Percentiles rank a stretch among this genome's conserved stretches.
Evolutionary conservation across 2,329 filamentous ascomycete species (phyloP).

Genomic region (Fusarium camptoceras): DNA sequence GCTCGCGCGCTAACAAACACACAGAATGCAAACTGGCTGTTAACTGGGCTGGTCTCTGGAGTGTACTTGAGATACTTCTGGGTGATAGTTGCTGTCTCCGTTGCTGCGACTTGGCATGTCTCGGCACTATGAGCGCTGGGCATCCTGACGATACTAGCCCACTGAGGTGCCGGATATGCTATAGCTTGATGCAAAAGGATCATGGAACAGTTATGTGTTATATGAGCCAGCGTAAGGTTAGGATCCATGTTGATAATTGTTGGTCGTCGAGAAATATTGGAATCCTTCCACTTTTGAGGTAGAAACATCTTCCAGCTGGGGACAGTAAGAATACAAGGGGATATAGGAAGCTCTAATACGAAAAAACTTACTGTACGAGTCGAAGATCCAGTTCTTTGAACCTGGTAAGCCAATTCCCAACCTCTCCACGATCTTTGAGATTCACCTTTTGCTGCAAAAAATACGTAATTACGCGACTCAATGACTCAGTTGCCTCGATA

Average conservation of each 20-base stretch:
- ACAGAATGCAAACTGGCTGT: constrained; percentile 59
- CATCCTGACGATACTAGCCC: constrained; percentile 46
- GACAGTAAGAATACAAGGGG: rapidly evolving
- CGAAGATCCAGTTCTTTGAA: constrained; percentile 62
- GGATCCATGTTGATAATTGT: constrained; percentile 57
- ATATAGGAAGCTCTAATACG: rapidly evolving
- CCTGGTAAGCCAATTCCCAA: constrained; percentile 57
- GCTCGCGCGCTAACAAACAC: constrained; percentile 59
- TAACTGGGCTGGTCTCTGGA: constrained; percentile 29
- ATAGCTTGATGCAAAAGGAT: constrained; percentile 62
- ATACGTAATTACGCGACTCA: constrained; percentile 58
- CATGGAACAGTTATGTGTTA: constrained; percentile 63
- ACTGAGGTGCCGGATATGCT: constrained; percentile 55
- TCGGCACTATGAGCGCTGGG: constrained; percentile 61
- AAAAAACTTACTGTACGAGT: constrained; percentile 55
- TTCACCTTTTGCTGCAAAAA: constrained; percentile 59
- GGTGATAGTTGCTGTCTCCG: constrained; percentile 59
- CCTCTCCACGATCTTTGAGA: constrained; percentile 53
- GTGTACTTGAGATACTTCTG: constrained; percentile 59
- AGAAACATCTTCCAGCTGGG: constrained; percentile 52
- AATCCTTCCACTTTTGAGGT: constrained; percentile 51
- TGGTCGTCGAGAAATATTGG: constrained; percentile 45
- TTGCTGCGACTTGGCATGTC: constrained; percentile 60
- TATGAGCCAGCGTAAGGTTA: constrained; percentile 61
- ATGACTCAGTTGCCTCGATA: constrained; percentile 60